Conservation (phyloP, 768 basidiomycete genomes). For the Strobilomyces confusus region DNA sequence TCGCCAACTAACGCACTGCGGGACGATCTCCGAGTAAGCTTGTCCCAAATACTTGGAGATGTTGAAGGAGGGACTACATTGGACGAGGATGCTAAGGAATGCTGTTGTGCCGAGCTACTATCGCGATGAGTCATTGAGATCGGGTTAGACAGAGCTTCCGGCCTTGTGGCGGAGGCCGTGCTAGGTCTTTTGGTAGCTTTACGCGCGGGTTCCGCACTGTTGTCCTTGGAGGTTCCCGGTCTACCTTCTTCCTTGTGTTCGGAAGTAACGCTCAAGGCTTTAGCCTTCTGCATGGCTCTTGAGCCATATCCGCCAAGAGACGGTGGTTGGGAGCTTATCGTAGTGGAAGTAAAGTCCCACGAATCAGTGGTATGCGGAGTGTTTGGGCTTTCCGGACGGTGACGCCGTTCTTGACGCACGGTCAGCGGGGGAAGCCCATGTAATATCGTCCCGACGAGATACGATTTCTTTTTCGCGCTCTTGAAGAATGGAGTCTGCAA, state of each 20-base stretch:
- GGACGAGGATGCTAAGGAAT: slow-evolving; percentile 2
- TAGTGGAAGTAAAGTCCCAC: slow-evolving; percentile 68
- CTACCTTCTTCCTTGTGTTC: slow-evolving; percentile 4
- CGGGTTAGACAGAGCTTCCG: neutral
- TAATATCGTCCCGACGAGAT: slow-evolving; percentile 74
- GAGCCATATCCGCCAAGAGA: slow-evolving; percentile 6
- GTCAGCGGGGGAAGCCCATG: slow-evolving; percentile 70
- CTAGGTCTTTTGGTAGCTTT: neutral
- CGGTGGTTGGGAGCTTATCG: slow-evolving; percentile 35
- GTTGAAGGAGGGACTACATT: slow-evolving; percentile 4
- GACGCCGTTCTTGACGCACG: slow-evolving; percentile 65
- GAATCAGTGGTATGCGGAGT: slow-evolving; percentile 60
- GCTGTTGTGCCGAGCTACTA: neutral
- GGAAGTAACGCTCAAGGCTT: slow-evolving; percentile 2
- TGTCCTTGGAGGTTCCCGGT: slow-evolving; percentile 8
- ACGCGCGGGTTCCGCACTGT: neutral
- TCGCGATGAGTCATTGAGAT: slow-evolving; percentile 2
- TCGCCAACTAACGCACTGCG: slow-evolving; percentile 10
- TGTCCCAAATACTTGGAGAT: slow-evolving; percentile 24
- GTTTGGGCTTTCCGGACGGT: slow-evolving; percentile 35
- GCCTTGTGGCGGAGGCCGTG: neutral
- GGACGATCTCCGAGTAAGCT: slow-evolving; percentile 17
- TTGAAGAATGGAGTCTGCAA: slow-evolving; percentile 78
- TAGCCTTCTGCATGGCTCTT: slow-evolving; percentile 3
- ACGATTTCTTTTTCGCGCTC: slow-evolving; percentile 70